A percentile compares a stretch with the other conserved stretches of the same genome.
Conservation (phyloP, 352 stramenopile species). For the Phytopythium sindhum region DNA sequence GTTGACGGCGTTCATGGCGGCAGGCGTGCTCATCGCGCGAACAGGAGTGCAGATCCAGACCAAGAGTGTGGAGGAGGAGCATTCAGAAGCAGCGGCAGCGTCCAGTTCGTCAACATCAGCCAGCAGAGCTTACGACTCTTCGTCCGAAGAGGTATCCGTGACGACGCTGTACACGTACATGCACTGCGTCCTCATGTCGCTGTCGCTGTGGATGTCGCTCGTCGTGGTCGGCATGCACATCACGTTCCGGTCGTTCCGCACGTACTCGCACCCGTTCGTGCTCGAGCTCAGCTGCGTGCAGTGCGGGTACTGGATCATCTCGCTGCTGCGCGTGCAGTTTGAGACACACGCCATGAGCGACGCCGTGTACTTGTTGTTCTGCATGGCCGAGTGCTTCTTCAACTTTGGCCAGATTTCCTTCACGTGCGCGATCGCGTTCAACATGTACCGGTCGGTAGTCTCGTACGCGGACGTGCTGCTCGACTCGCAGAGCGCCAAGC, state of each 20-base stretch:
- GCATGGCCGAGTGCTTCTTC: slow-evolving; percentile 73
- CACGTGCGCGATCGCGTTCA: slow-evolving; percentile 73
- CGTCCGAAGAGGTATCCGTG: slow-evolving; percentile 1
- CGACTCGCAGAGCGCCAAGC: slow-evolving; percentile 62
- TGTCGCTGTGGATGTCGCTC: slow-evolving; percentile 75
- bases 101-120: not conserved
- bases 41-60: slow-evolving; percentile 38
- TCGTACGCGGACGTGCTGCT: slow-evolving; percentile 72
- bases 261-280: slow-evolving; percentile 67
- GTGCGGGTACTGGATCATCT: slow-evolving; percentile 72
- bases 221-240: slow-evolving; percentile 75
- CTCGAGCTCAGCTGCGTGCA: slow-evolving; percentile 64
- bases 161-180: slow-evolving; percentile 52
- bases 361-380: slow-evolving; percentile 57
- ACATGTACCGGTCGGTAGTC: slow-evolving; percentile 77
- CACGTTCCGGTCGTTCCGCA: slow-evolving; percentile 70
- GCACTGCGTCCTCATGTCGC: slow-evolving; percentile 69
- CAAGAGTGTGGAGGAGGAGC: not conserved
- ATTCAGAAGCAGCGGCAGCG: slow-evolving; percentile 10
- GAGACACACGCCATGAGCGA: slow-evolving; percentile 35
- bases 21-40: slow-evolving; percentile 54
- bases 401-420: slow-evolving; percentile 80
- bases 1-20: slow-evolving; percentile 56
- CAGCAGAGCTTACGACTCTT: not conserved
- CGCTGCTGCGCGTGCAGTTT: slow-evolving; percentile 57